Conservation (phyloP, 768 basidiomycete genomes). For the Tulasnella sp. region DNA sequence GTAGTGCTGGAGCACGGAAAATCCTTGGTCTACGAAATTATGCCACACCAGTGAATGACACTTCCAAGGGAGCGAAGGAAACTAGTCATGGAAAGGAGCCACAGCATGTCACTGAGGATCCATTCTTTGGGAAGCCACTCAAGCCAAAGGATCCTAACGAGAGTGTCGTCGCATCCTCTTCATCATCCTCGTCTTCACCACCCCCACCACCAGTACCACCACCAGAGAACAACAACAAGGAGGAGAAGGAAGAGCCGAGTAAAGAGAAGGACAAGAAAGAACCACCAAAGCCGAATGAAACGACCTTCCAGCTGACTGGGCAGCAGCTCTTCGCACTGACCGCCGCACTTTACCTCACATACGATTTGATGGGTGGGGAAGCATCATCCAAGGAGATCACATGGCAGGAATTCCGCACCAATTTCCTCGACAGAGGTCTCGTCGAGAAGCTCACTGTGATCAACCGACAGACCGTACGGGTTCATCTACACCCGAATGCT, state of each 20-base stretch:
- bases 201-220: slow-evolving; percentile 5
- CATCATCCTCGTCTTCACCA: neutral
- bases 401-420: slow-evolving; percentile 98
- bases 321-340: slow-evolving; percentile 7
- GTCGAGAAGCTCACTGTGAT: slow-evolving; percentile 90
- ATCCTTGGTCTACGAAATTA: slow-evolving; percentile 2
- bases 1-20: neutral
- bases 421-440: slow-evolving; percentile 91
- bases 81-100: neutral
- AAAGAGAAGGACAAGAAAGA: slow-evolving; percentile 25
- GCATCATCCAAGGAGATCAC: slow-evolving; percentile 77
- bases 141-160: neutral
- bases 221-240: slow-evolving; percentile 3
- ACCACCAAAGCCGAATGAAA: slow-evolving; percentile 19
- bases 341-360: slow-evolving; percentile 41
- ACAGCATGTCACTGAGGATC: neutral
- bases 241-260: slow-evolving; percentile 25
- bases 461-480: slow-evolving; percentile 81
- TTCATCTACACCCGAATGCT: slow-evolving; percentile 87
- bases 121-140: slow-evolving; percentile 3
- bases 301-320: slow-evolving; percentile 30
- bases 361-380: slow-evolving; percentile 33
- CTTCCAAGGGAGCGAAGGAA: neutral
- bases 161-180: no score
- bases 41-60: neutral